Conservation (phyloP, 2,329 filamentous ascomycete species). For the Stagonosporopsis rhizophila region DNA sequence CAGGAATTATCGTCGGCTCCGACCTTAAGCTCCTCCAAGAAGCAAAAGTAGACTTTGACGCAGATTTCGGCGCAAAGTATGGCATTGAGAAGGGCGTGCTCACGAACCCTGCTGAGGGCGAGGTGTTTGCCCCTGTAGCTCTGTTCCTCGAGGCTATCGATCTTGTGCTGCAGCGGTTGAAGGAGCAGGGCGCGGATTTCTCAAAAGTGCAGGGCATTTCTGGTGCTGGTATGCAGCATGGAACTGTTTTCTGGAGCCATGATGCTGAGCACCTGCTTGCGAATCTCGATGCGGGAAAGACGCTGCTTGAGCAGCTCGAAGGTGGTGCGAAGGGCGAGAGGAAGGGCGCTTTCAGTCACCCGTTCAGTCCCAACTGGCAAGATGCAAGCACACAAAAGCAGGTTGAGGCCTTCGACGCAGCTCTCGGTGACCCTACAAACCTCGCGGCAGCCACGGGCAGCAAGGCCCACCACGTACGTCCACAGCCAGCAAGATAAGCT, state of each 20-base stretch:
- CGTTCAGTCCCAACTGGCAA: constrained; percentile 96
- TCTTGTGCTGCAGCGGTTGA: constrained; percentile 77
- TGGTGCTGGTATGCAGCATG: constrained; percentile 95
- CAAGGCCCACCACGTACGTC: constrained; percentile 86
- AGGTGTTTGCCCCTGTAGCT: constrained; percentile 91
- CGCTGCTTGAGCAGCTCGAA: constrained; percentile 75
- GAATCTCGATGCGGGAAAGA: constrained; percentile 64
- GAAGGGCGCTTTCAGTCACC: constrained; percentile 75
- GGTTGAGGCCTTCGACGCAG: constrained; percentile 84
- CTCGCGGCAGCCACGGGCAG: constrained; percentile 86
- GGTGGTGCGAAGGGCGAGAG: constrained; percentile 46
- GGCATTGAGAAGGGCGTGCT: constrained; percentile 87
- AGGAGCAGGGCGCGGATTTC: constrained; percentile 74
- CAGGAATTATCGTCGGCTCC: constrained; percentile 83
- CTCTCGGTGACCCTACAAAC: constrained; percentile 69
- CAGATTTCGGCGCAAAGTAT: constrained; percentile 70
- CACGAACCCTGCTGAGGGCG: constrained; percentile 79
- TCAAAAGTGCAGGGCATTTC: constrained; percentile 79
- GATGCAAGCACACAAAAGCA: constrained; percentile 93
- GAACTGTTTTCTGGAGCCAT: constrained; percentile 90
- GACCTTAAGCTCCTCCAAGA: constrained; percentile 81
- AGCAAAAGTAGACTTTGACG: constrained; percentile 95
- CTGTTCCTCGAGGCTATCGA: constrained; percentile 96
- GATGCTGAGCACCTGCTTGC: constrained; percentile 71
- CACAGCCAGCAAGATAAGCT: not conserved